phyloP scores from a whole-genome alignment of 148 eudicot genomes.

The Linanthus parryae region DNA sequence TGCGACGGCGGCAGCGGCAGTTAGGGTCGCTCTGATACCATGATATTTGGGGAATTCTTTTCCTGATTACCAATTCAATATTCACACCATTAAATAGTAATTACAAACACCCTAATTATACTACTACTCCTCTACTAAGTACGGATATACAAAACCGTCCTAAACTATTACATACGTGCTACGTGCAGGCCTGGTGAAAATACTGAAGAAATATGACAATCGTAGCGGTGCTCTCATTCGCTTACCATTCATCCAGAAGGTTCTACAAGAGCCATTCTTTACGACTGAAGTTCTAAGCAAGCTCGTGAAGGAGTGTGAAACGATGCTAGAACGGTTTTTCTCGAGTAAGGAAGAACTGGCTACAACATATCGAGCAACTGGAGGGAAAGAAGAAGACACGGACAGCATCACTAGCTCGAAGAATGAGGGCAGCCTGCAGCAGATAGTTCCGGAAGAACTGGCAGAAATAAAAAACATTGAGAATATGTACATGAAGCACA shows the following conservation, averaged over 20 bases:
- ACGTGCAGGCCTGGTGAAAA: conserved; percentile 59
- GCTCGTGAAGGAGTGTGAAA: conserved; percentile 61
- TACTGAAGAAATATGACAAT: conserved; percentile 69
- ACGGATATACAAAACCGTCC: no score
- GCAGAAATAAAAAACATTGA: conserved; percentile 51
- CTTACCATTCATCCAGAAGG: conserved; percentile 61
- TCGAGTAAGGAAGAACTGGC: conserved; percentile 24
- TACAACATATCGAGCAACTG: conserved; percentile 18
- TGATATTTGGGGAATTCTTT: no score
- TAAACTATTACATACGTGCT: no score
- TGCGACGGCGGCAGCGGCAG: no score
- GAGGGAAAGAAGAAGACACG: conserved; percentile 17
- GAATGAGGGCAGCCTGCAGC: conserved; percentile 14
- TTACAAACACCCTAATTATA: no score
- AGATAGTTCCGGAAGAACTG: conserved; percentile 52
- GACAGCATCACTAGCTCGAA: conserved; percentile 8
- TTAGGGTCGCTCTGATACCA: no score
- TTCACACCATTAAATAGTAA: no score
- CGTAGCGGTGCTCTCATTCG: conserved; percentile 64
- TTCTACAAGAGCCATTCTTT: conserved; percentile 59
- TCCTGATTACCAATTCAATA: no score
- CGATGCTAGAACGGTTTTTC: conserved; percentile 43
- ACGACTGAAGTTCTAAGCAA: conserved; percentile 45
- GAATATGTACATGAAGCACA: conserved; percentile 42
- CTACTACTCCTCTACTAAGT: no score